Percentiles rank a stretch among this genome's conserved stretches.
These are phyloP conservation scores for Hypericum androsaemum DNA, from an alignment of 345 rosid genomes.

Conservation along the genomic window DNA sequence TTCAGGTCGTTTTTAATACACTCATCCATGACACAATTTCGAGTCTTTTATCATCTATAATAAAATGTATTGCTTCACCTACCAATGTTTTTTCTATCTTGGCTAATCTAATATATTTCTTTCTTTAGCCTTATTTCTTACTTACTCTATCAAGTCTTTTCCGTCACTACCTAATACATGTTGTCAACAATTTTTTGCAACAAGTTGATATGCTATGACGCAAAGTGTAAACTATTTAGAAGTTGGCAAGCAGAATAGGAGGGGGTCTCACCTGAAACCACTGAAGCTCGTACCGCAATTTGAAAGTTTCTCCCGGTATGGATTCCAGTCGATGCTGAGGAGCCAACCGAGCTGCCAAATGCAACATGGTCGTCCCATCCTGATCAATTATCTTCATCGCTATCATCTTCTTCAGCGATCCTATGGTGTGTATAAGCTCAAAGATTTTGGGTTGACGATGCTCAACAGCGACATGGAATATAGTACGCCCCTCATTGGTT, in stretches of 20 bases:
- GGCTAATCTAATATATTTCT: too few relatives aligned
- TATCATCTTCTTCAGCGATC: constrained; percentile 9
- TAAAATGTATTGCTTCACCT: too few relatives aligned
- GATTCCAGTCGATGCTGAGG: constrained; percentile 13
- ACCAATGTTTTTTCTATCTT: too few relatives aligned
- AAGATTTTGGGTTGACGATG: constrained; percentile 14
- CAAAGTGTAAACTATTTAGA: too few relatives aligned
- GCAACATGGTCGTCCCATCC: constrained; percentile 17
- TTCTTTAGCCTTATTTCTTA: too few relatives aligned
- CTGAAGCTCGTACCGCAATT: constrained; percentile 14
- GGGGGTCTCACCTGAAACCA: constrained; percentile 22
- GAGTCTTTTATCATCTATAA: too few relatives aligned
- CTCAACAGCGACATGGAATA: constrained; percentile 18
- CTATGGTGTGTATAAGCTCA: constrained; percentile 1
- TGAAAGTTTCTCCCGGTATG: constrained; percentile 9
- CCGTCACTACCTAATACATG: too few relatives aligned
- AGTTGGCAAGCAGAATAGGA: not conserved
- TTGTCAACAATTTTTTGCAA: too few relatives aligned
- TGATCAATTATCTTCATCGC: constrained; percentile 7
- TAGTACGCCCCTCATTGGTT: constrained; percentile 5
- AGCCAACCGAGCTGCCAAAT: constrained; percentile 6
- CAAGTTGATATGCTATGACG: too few relatives aligned
- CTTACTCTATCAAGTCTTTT: too few relatives aligned
- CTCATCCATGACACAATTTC: too few relatives aligned
- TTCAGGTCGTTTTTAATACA: too few relatives aligned